These are phyloP conservation scores for Iris macrosiphon DNA, from an alignment of 106 monocot species.

Conservation along the genomic window DNA sequence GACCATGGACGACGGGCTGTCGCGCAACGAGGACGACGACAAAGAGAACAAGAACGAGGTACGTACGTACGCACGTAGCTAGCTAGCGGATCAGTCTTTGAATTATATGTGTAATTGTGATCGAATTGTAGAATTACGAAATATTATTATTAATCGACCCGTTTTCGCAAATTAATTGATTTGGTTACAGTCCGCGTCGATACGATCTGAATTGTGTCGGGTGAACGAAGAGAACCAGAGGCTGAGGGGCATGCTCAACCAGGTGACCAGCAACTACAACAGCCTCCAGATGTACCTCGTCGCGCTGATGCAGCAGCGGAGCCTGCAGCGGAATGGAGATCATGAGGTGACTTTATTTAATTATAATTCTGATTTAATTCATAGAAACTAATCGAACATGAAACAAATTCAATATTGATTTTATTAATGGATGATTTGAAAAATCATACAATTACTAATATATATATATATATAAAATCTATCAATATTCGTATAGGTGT, in stretches of 20 bases:
- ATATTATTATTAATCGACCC: too few species aligned
- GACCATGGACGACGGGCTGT: conserved; percentile 38
- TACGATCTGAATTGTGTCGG: conserved; percentile 40
- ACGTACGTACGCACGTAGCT: too few species aligned
- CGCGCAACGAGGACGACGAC: conserved; percentile 32
- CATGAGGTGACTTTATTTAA: neutral
- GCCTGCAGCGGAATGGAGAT: neutral
- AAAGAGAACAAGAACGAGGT: conserved; percentile 47
- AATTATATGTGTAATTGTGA: too few species aligned
- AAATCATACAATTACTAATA: too few species aligned
- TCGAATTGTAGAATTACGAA: too few species aligned
- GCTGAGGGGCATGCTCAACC: conserved; percentile 45
- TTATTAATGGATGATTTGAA: too few species aligned
- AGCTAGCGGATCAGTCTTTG: too few species aligned
- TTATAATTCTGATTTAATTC: neutral
- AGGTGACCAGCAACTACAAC: conserved; percentile 60
- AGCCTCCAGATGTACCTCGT: conserved; percentile 61
- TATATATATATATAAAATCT: too few species aligned
- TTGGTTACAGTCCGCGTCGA: too few species aligned
- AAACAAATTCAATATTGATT: neutral
- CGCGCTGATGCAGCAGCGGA: conserved; percentile 45
- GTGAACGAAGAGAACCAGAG: conserved; percentile 77
- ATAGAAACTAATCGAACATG: neutral
- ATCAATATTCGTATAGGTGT: too few species aligned
- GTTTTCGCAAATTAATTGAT: too few species aligned